phyloP scores from a whole-genome alignment of 2,329 filamentous ascomycete species.

The Pestalotiopsis sp. region DNA sequence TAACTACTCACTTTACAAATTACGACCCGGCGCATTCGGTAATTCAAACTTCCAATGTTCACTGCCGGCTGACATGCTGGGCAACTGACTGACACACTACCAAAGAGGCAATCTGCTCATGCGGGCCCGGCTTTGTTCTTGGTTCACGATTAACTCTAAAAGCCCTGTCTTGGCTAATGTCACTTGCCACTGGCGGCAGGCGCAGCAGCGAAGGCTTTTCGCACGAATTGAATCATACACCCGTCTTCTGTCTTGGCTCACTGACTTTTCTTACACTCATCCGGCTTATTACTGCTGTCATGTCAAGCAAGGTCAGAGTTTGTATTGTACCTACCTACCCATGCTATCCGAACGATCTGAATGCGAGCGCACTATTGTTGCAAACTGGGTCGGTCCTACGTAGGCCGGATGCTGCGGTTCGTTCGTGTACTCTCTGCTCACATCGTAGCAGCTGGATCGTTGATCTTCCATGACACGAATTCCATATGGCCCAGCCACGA shows the following conservation, averaged over 20 bases:
- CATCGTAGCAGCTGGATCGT: neutral
- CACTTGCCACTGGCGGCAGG: constrained; percentile 23
- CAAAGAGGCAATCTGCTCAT: neutral
- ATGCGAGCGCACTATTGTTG: neutral
- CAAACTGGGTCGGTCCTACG: neutral
- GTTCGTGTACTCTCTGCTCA: neutral
- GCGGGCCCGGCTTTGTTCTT: neutral
- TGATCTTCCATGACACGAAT: neutral
- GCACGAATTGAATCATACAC: neutral
- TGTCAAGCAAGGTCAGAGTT: neutral
- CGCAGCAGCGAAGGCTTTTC: constrained; percentile 23
- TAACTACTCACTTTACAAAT: too few species aligned
- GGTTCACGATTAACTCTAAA: neutral
- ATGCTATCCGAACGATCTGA: neutral
- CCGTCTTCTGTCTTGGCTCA: neutral
- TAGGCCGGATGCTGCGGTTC: neutral
- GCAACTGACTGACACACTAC: neutral
- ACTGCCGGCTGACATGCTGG: neutral
- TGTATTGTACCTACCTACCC: neutral
- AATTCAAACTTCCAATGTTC: neutral
- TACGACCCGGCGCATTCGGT: neutral
- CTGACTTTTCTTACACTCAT: too few species aligned
- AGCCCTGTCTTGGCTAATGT: constrained; percentile 21
- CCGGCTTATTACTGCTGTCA: neutral
- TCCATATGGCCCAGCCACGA: neutral